Percentiles rank a stretch among this genome's conserved stretches.
Conservation (phyloP, 306 rosid genomes). For the Senna siamea region DNA sequence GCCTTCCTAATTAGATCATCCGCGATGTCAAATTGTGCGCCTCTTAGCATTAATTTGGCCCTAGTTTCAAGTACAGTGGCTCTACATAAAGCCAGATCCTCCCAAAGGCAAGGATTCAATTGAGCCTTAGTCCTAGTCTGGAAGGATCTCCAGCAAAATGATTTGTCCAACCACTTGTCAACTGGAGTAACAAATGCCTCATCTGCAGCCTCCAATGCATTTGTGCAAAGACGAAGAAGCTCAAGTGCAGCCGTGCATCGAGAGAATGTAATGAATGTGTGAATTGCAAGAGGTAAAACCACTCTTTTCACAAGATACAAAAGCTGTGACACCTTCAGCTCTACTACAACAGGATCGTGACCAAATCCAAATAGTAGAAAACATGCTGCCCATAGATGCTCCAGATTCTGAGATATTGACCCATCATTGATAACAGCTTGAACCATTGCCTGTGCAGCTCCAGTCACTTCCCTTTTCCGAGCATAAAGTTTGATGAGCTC, state of each 20-base stretch:
- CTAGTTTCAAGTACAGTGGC: slow-evolving; percentile 87
- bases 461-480: slow-evolving; percentile 61
- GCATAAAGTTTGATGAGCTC: slow-evolving; percentile 70
- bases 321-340: slow-evolving; percentile 71
- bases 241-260: slow-evolving; percentile 76
- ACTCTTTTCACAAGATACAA: slow-evolving; percentile 67
- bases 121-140: slow-evolving; percentile 80
- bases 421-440: slow-evolving; percentile 72
- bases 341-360: slow-evolving; percentile 67
- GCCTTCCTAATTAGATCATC: slow-evolving; percentile 88
- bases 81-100: slow-evolving; percentile 79
- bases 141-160: slow-evolving; percentile 80
- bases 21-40: slow-evolving; percentile 81
- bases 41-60: slow-evolving; percentile 88
- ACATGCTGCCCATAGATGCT: slow-evolving; percentile 87
- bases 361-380: slow-evolving; percentile 80
- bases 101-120: slow-evolving; percentile 90
- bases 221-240: slow-evolving; percentile 78
- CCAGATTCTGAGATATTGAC: slow-evolving; percentile 60
- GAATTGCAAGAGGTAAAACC: slow-evolving; percentile 76
- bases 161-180: slow-evolving; percentile 81
- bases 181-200: slow-evolving; percentile 80
- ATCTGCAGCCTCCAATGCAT: slow-evolving; percentile 83
- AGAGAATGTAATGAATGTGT: slow-evolving; percentile 77
- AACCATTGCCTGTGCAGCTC: slow-evolving; percentile 76